Percentiles rank a stretch among this genome's conserved stretches.
These are phyloP conservation scores for Claviceps arundinis DNA, from an alignment of 2,329 filamentous ascomycete genomes.

Conservation along the genomic window DNA sequence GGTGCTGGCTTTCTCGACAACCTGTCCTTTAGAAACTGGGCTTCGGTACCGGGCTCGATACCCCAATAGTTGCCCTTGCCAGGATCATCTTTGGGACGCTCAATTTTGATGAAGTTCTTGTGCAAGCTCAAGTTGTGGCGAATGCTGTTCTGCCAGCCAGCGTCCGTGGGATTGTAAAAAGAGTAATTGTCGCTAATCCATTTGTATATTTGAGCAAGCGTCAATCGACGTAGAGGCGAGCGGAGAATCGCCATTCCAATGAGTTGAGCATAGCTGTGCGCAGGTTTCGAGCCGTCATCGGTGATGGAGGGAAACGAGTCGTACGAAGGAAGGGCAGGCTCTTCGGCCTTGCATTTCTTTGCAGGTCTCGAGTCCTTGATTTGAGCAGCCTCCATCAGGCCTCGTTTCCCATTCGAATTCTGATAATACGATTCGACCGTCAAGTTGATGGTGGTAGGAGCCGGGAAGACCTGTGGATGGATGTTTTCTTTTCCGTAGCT, in stretches of 20 bases:
- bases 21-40: constrained; percentile 82
- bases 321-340: constrained; percentile 47
- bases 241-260: constrained; percentile 96
- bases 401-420: constrained; percentile 43
- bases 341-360: constrained; percentile 57
- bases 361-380: constrained; percentile 52
- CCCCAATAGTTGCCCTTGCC: constrained; percentile 98
- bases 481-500: constrained; percentile 43
- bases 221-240: constrained; percentile 69
- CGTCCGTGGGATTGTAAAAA: constrained; percentile 74
- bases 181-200: constrained; percentile 95
- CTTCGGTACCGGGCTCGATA: constrained; percentile 81
- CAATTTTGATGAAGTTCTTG: constrained; percentile 92
- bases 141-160: constrained; percentile 98
- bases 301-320: constrained; percentile 69
- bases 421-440: constrained; percentile 40
- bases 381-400: constrained; percentile 58
- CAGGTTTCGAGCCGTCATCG: constrained; percentile 81
- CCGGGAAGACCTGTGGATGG: constrained; percentile 36
- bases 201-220: constrained; percentile 92
- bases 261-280: constrained; percentile 84
- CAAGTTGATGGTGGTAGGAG: constrained; percentile 32
- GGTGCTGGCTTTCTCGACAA: constrained; percentile 44
- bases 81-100: constrained; percentile 90
- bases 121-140: constrained; percentile 94